These are phyloP conservation scores for Saccharomycopsis selenospora DNA, from an alignment of 805 yeast species.

Conservation along the genomic window DNA sequence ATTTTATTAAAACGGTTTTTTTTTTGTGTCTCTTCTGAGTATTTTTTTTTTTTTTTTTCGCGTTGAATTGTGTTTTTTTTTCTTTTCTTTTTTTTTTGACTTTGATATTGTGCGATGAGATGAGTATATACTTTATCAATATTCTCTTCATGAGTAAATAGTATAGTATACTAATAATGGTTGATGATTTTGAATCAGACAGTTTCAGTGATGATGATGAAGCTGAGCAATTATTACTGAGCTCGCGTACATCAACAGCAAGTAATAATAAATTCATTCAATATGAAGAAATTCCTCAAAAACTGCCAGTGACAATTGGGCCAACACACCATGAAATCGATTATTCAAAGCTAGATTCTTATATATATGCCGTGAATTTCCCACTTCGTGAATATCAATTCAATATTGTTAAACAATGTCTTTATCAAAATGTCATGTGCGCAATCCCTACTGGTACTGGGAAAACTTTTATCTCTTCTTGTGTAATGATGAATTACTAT, in stretches of 20 bases:
- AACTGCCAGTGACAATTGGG: slow-evolving; percentile 29
- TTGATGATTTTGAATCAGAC: slow-evolving; percentile 15
- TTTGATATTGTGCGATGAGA: no score
- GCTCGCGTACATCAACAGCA: background rate
- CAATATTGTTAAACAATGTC: slow-evolving; percentile 65
- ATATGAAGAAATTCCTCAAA: slow-evolving; percentile 32
- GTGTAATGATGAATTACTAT: slow-evolving; percentile 83
- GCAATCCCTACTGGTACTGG: slow-evolving; percentile 98
- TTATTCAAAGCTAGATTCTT: slow-evolving; percentile 34
- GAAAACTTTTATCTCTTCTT: slow-evolving; percentile 91
- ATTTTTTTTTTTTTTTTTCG: no score
- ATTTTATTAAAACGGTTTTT: no score
- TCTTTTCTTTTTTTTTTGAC: no score
- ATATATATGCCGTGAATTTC: slow-evolving; percentile 79
- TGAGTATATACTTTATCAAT: no score
- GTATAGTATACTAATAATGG: background rate
- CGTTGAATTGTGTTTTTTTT: no score
- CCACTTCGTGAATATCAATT: slow-evolving; percentile 84
- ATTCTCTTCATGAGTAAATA: no score
- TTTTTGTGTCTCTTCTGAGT: no score
- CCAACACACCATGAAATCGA: slow-evolving; percentile 49
- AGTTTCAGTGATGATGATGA: slow-evolving; percentile 16
- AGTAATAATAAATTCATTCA: slow-evolving; percentile 5
- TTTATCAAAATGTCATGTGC: slow-evolving; percentile 69
- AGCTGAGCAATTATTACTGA: slow-evolving; percentile 7